These are phyloP conservation scores for Podaxis sp. DNA, from an alignment of 768 basidiomycete genomes.

Conservation along the genomic window DNA sequence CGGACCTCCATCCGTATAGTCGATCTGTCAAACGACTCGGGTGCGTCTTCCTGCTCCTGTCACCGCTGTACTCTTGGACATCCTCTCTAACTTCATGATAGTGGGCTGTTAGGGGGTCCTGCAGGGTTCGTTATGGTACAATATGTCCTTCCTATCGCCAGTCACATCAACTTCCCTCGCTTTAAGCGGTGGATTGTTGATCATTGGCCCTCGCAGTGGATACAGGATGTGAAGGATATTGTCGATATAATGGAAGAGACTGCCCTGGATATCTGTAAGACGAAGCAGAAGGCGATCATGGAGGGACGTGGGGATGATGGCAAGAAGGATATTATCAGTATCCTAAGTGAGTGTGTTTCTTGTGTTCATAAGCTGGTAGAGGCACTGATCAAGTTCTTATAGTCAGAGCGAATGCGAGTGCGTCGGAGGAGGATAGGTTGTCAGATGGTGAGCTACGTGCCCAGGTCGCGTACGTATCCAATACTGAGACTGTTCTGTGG, in stretches of 20 bases:
- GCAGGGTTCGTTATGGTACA: not conserved
- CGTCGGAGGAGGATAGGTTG: constrained; percentile 29
- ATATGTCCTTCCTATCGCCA: not conserved
- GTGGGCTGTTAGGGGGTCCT: constrained; percentile 3
- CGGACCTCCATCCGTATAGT: constrained; percentile 27
- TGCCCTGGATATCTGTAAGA: constrained; percentile 34
- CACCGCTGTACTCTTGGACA: not conserved
- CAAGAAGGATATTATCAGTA: constrained; percentile 45
- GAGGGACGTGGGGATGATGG: constrained; percentile 36
- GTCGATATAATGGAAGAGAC: constrained; percentile 34
- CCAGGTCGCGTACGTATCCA: constrained; percentile 23
- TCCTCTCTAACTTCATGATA: not conserved
- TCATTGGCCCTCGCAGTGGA: constrained; percentile 18
- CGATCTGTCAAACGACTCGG: constrained; percentile 28
- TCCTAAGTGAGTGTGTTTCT: constrained; percentile 33
- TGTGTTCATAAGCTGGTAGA: not conserved
- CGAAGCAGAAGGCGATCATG: constrained; percentile 34
- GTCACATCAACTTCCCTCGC: not conserved
- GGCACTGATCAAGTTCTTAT: not conserved
- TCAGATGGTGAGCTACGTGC: constrained; percentile 38
- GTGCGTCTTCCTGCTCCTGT: constrained; percentile 22
- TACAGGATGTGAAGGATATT: constrained; percentile 34
- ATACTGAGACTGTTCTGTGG: too few relatives aligned
- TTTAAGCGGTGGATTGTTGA: constrained; percentile 12
- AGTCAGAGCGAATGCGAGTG: constrained; percentile 43